Percentiles rank a stretch among this genome's conserved stretches.
phyloP scores from a whole-genome alignment of 2,329 filamentous ascomycete genomes.

The Fonsecaea multimorphosa region DNA sequence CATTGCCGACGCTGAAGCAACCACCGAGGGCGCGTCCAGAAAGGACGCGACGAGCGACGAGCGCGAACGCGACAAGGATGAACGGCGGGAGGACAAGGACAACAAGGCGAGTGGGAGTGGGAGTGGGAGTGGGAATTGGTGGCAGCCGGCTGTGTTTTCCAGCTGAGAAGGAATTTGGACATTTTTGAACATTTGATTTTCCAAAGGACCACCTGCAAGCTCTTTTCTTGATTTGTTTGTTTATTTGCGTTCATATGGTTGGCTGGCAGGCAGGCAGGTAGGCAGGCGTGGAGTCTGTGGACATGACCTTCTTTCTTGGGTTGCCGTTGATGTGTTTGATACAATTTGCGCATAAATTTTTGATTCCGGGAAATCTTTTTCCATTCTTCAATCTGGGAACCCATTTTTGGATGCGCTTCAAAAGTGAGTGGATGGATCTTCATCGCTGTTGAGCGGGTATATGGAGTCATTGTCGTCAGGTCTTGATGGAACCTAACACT shows the following conservation, averaged over 20 bases:
- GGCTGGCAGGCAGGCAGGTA: no score
- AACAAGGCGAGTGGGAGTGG: conserved; percentile 32
- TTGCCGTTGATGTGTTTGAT: background rate
- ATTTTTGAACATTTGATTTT: background rate
- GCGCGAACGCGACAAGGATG: conserved; percentile 4
- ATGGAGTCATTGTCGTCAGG: no score
- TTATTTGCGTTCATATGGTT: no score
- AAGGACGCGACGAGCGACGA: conserved; percentile 19
- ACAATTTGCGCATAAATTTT: background rate
- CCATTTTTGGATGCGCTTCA: background rate
- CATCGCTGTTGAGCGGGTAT: no score
- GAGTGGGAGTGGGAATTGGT: conserved; percentile 39
- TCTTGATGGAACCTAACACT: no score
- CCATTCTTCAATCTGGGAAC: no score
- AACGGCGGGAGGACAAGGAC: conserved; percentile 18
- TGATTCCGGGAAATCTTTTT: background rate
- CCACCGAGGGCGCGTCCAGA: background rate
- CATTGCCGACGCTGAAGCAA: background rate
- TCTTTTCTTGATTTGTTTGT: no score
- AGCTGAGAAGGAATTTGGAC: no score
- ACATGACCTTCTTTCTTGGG: no score
- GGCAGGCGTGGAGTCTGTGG: background rate
- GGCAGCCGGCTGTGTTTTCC: conserved; percentile 39
- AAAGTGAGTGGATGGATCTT: no score
- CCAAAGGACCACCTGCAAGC: background rate